Percentiles rank a stretch among this genome's conserved stretches.
These are phyloP conservation scores for Metschnikowia continentalis DNA, from an alignment of 805 yeast genomes.

Conservation along the genomic window DNA sequence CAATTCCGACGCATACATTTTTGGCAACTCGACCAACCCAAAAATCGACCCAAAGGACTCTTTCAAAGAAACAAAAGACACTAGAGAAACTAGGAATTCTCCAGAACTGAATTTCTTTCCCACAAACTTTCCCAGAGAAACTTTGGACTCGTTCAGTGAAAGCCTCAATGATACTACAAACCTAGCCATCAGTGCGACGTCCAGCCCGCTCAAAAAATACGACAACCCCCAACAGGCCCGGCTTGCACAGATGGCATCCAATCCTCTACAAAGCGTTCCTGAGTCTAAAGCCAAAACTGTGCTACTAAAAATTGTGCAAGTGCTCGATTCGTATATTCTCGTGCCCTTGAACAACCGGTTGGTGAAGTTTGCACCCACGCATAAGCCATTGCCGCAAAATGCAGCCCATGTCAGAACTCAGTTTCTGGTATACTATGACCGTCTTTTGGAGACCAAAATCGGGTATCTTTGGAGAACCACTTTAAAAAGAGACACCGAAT, in stretches of 20 bases:
- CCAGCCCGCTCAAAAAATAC: slow-evolving; percentile 11
- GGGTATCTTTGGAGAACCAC: slow-evolving; percentile 40
- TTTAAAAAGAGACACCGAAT: slow-evolving; percentile 51
- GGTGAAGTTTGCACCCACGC: neutral
- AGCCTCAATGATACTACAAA: slow-evolving; percentile 8
- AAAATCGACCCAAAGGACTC: neutral
- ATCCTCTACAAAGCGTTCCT: neutral
- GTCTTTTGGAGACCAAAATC: slow-evolving; percentile 27
- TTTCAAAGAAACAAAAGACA: neutral
- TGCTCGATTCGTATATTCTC: neutral
- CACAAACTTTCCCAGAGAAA: neutral
- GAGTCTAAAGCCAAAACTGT: neutral
- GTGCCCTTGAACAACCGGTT: slow-evolving; percentile 1
- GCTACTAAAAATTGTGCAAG: neutral
- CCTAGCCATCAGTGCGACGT: slow-evolving; percentile 13
- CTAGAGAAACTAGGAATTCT: neutral
- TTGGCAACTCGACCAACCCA: slow-evolving; percentile 32
- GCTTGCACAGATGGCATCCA: neutral
- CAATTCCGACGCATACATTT: slow-evolving; percentile 19
- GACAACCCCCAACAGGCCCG: neutral
- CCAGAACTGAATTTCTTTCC: neutral
- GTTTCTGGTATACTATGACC: slow-evolving; percentile 14
- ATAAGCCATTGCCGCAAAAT: neutral
- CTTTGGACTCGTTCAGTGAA: neutral
- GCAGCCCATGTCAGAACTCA: neutral